phyloP scores from a whole-genome alignment of 2,329 filamentous ascomycete genomes.

The Pseudopithomyces chartarum region DNA sequence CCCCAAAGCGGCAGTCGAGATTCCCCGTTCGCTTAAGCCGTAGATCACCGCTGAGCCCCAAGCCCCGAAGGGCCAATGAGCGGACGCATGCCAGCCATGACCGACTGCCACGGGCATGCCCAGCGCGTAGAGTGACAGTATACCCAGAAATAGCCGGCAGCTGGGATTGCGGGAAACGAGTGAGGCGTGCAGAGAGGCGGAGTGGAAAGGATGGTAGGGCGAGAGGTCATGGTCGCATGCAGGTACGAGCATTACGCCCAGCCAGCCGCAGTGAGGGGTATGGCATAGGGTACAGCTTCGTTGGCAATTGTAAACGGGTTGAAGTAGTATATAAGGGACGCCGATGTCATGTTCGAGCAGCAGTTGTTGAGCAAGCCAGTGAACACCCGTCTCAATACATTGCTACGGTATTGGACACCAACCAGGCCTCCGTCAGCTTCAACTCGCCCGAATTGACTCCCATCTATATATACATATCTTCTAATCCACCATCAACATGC shows the following conservation, averaged over 20 bases:
- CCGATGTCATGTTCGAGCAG: neutral
- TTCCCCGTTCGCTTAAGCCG: neutral
- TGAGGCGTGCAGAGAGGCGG: neutral
- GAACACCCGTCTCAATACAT: neutral
- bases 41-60: neutral
- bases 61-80: neutral
- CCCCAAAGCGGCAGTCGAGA: neutral
- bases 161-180: neutral
- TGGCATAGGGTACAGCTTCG: neutral
- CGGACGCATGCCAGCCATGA: neutral
- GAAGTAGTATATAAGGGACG: neutral
- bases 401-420: conserved; percentile 1
- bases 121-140: neutral
- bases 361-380: neutral
- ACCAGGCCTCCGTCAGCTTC: conserved; percentile 2
- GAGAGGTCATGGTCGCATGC: neutral
- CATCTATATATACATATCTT: neutral
- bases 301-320: neutral
- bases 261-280: neutral
- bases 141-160: neutral
- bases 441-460: too few species aligned
- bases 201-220: neutral
- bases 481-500: neutral
- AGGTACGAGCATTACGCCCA: neutral
- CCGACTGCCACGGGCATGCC: neutral